A percentile compares a stretch with the other conserved stretches of the same genome.
These are phyloP conservation scores for Hericium erinaceus DNA, from an alignment of 768 basidiomycete genomes.

Conservation along the genomic window DNA sequence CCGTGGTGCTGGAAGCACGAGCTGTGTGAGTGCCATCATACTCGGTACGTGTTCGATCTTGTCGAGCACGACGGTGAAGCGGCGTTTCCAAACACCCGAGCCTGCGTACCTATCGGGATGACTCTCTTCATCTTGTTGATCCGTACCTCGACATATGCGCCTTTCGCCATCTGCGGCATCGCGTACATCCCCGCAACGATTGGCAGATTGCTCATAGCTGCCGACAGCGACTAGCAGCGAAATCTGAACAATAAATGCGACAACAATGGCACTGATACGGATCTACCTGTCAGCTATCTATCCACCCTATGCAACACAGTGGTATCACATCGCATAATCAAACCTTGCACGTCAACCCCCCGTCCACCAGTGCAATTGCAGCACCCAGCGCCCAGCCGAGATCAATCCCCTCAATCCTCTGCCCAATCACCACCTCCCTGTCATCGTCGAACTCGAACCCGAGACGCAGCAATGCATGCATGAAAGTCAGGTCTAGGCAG, in stretches of 20 bases:
- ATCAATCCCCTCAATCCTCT: constrained; percentile 83
- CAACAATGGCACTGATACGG: background rate
- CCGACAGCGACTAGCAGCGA: too few species aligned
- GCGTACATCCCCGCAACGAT: constrained; percentile 53
- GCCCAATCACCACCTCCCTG: constrained; percentile 69
- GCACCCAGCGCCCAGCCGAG: constrained; percentile 92
- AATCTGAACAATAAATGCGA: too few species aligned
- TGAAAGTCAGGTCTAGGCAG: constrained; percentile 93
- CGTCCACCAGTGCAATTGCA: constrained; percentile 62
- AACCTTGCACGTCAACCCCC: constrained; percentile 44
- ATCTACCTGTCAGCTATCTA: background rate
- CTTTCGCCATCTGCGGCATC: constrained; percentile 35
- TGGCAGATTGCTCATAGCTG: constrained; percentile 43
- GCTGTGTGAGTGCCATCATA: constrained; percentile 83
- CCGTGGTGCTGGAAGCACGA: constrained; percentile 43
- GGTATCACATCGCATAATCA: constrained; percentile 11
- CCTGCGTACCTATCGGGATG: constrained; percentile 44
- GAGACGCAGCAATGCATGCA: constrained; percentile 77
- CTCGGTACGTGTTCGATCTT: constrained; percentile 83
- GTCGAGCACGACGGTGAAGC: constrained; percentile 83
- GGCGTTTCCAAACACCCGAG: constrained; percentile 35
- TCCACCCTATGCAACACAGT: background rate
- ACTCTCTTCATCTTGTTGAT: constrained; percentile 49
- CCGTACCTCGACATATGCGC: constrained; percentile 60
- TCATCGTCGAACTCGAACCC: constrained; percentile 83